These are phyloP conservation scores for Drosera spatulata DNA, from an alignment of 179 eudicot species.

Conservation along the genomic window DNA sequence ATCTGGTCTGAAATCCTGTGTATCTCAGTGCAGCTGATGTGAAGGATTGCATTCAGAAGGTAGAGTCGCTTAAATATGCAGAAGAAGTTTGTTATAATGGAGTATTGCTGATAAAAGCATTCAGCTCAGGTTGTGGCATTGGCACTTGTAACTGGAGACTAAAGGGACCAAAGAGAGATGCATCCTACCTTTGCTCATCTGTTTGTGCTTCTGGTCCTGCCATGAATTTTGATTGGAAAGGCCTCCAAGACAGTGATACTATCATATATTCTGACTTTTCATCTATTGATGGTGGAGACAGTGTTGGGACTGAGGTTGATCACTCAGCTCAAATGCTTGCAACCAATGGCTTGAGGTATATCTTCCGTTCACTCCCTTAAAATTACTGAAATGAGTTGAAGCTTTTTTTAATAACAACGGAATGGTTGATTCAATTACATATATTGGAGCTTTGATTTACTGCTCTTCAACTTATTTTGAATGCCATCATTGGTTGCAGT, in stretches of 20 bases:
- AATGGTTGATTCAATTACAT: too few species aligned
- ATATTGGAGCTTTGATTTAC: too few species aligned
- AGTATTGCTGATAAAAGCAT: conserved; percentile 46
- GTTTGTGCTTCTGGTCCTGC: conserved; percentile 46
- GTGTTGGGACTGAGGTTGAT: conserved; percentile 20
- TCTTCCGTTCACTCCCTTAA: background rate
- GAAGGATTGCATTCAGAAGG: conserved; percentile 55
- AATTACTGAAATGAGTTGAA: background rate
- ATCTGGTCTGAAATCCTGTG: conserved; percentile 11
- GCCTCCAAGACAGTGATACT: conserved; percentile 54
- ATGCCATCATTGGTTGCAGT: conserved; percentile 1
- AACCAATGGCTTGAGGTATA: conserved; percentile 12
- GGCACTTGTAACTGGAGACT: conserved; percentile 83
- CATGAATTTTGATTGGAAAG: conserved; percentile 51
- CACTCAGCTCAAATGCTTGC: conserved; percentile 17
- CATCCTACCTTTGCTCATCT: conserved; percentile 46
- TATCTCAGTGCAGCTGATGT: conserved; percentile 74
- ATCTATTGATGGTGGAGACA: conserved; percentile 16
- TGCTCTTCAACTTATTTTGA: too few species aligned
- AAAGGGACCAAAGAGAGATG: conserved; percentile 39
- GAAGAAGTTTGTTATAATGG: conserved; percentile 87
- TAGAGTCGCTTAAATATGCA: conserved; percentile 61
- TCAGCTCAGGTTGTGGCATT: conserved; percentile 87
- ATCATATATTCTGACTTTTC: conserved; percentile 63
- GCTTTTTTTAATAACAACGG: too few species aligned